phyloP scores from a whole-genome alignment of 2,329 filamentous ascomycete species.

The Paecilomyces dactylethromorphus region DNA sequence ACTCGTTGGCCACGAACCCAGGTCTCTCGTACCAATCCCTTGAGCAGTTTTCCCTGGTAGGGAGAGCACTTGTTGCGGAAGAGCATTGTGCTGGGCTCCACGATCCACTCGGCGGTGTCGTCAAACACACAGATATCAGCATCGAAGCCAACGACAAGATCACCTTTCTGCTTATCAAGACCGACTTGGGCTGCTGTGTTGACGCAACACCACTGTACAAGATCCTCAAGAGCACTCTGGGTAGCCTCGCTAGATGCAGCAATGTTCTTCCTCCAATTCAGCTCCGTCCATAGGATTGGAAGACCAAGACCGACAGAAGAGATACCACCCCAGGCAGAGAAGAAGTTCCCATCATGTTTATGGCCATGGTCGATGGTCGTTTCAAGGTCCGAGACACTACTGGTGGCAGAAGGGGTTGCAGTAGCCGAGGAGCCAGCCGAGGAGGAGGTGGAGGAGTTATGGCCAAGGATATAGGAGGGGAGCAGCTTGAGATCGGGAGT shows the following conservation, averaged over 20 bases:
- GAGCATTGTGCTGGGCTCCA: slow-evolving; percentile 72
- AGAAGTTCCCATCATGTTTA: slow-evolving; percentile 68
- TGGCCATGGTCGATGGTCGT: slow-evolving; percentile 23
- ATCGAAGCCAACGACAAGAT: slow-evolving; percentile 72
- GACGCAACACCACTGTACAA: slow-evolving; percentile 76
- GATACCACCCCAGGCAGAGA: slow-evolving; percentile 93
- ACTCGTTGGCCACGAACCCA: slow-evolving; percentile 73
- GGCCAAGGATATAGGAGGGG: slow-evolving; percentile 59
- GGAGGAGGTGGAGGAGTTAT: slow-evolving; percentile 21
- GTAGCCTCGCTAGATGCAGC: slow-evolving; percentile 30
- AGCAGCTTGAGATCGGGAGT: slow-evolving; percentile 90
- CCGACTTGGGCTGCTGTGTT: slow-evolving; percentile 89
- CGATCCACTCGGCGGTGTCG: slow-evolving; percentile 69
- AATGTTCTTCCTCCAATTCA: slow-evolving; percentile 52
- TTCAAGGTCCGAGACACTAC: slow-evolving; percentile 13
- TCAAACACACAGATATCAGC: slow-evolving; percentile 92
- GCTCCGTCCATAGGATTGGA: slow-evolving; percentile 79
- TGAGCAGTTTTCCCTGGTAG: slow-evolving; percentile 74
- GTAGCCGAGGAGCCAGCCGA: slow-evolving; percentile 12
- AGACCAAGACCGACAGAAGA: slow-evolving; percentile 88
- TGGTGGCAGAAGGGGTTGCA: slow-evolving; percentile 6
- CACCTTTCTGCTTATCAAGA: slow-evolving; percentile 73
- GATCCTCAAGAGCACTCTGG: slow-evolving; percentile 60
- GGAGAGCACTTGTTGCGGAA: slow-evolving; percentile 92
- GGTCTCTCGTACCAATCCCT: slow-evolving; percentile 74